phyloP scores from a whole-genome alignment of 2,329 filamentous ascomycete genomes.

The Huntiella savannae region DNA sequence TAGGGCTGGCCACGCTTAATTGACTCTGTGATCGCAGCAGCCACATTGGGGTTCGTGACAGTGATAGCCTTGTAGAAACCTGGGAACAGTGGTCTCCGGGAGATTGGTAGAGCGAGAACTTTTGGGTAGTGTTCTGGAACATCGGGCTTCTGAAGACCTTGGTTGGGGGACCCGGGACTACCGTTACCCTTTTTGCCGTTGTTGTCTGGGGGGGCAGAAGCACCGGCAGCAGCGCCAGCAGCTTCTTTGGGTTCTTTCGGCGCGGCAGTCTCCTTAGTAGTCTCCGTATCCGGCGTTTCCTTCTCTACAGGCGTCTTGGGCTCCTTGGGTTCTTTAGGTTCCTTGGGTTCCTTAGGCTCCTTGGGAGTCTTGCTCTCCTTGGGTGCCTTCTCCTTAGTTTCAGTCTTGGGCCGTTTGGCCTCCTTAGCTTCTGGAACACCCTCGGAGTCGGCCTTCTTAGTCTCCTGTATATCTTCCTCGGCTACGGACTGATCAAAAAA shows the following conservation, averaged over 20 bases:
- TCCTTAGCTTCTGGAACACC: neutral
- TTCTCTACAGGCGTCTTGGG: neutral
- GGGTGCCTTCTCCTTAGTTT: neutral
- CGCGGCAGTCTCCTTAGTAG: neutral
- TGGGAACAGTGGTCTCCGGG: slow-evolving; percentile 80
- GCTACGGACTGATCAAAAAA: slow-evolving; percentile 33
- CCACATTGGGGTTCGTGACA: slow-evolving; percentile 80
- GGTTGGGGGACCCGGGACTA: slow-evolving; percentile 42
- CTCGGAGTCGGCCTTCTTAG: slow-evolving; percentile 13
- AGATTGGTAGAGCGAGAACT: slow-evolving; percentile 92
- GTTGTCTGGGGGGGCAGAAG: slow-evolving; percentile 19
- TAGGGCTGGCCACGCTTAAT: slow-evolving; percentile 95
- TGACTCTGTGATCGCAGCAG: slow-evolving; percentile 84
- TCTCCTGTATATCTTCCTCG: slow-evolving; percentile 28
- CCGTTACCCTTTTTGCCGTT: slow-evolving; percentile 20
- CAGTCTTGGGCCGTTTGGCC: slow-evolving; percentile 1
- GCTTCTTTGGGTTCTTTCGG: slow-evolving; percentile 27
- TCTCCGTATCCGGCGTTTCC: slow-evolving; percentile 1
- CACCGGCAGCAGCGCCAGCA: slow-evolving; percentile 38
- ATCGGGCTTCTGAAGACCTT: slow-evolving; percentile 65
- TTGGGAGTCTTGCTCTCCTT: neutral
- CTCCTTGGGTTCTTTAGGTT: neutral
- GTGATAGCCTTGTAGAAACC: slow-evolving; percentile 99
- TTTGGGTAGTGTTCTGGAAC: slow-evolving; percentile 94
- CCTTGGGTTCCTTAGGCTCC: slow-evolving; percentile 1